phyloP scores from a whole-genome alignment of 2,329 filamentous ascomycete genomes.

The Alternaria sp. region DNA sequence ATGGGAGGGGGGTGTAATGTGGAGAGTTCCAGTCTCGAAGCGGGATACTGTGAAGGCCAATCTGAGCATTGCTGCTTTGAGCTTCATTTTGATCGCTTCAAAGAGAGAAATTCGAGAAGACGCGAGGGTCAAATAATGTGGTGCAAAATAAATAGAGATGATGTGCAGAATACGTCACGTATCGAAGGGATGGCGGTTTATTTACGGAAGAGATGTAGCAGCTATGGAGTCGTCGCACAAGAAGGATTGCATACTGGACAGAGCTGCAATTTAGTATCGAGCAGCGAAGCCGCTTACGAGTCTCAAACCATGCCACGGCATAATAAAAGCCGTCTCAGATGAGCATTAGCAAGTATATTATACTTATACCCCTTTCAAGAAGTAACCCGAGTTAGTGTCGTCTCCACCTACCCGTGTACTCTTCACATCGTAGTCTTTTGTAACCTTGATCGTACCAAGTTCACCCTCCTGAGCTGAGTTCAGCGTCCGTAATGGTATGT shows the following conservation, averaged over 20 bases:
- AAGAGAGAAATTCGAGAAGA: background rate
- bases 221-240: too few species aligned
- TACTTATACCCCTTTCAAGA: background rate
- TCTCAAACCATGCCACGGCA: background rate
- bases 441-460: background rate
- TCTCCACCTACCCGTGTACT: background rate
- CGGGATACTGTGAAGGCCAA: background rate
- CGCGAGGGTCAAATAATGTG: too few species aligned
- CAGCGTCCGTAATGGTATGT: background rate
- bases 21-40: background rate
- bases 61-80: background rate
- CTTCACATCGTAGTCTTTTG: slow-evolving; percentile 4
- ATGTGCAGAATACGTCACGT: background rate
- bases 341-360: too few species aligned
- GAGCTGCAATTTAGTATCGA: background rate
- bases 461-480: background rate
- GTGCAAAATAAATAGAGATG: background rate
- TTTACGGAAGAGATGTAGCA: too few species aligned
- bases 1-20: background rate
- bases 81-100: background rate
- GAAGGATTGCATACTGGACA: too few species aligned
- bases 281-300: background rate
- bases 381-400: background rate
- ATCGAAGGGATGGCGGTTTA: too few species aligned
- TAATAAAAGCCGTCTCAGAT: background rate